Evolutionary conservation across 768 basidiomycete genomes (phyloP), one percentile per base, ranked within the genome.

Genomic region (Suillus placidus): DNA sequence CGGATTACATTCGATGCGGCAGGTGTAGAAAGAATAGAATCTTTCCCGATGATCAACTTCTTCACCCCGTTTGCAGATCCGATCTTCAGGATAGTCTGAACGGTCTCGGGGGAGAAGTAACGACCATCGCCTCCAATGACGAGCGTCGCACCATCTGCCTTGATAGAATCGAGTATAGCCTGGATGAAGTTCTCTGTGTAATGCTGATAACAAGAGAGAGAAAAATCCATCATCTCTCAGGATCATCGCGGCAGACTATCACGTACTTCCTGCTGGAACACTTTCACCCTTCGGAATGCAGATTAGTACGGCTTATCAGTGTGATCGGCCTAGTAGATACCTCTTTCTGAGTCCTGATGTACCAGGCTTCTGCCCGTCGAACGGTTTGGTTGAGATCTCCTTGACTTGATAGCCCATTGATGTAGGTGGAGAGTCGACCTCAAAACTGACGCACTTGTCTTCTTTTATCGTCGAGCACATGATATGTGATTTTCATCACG

Each of bases 131-230:
- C 97, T 60, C 97, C 97, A 72, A 99, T 87, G 74, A 99, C 97
- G 71, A 99, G 84, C 18, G 95, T 95, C 63, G 88, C 81, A 35
- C 87, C 94, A 67, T 90, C 79, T 60, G 88, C 86, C 7, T 91
- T 86, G 79, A 99, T 93, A 63, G 96, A 93, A 78, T 93, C 88
- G 73, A 96, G 86, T 82, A 95, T 99, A 70, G 97, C 80, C 79
- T 99, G 97, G 65, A 98, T 78, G 72, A 99, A 99, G 84, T 99
- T 99, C 81, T 99, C 97, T 54, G 97, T 99, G 82, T 99, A 99
- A 83, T 99, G 90, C 94, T 95, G 72, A 57, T 49, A 58, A 37
- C 1, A 34, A 62, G 62, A 64, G 40, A 67, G 38, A 47, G n/a
- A 63, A 60, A 26, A 51, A 66, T 72, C 23, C 20, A 45, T 66